Percentiles rank a stretch among this genome's conserved stretches.
phyloP scores from a whole-genome alignment of 306 rosid genomes.

The Abrus precatorius region DNA sequence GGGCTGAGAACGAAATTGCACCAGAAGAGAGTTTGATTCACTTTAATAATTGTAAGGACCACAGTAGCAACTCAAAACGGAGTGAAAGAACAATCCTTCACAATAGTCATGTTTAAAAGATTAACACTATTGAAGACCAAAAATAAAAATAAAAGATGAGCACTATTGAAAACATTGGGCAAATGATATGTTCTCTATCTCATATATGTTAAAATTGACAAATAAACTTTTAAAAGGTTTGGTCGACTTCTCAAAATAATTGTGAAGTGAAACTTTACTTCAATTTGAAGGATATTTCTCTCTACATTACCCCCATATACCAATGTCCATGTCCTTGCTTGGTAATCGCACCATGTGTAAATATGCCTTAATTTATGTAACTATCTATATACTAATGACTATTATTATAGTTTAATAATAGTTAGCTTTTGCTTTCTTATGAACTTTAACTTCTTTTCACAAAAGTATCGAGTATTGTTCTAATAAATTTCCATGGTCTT shows the following conservation, averaged over 20 bases:
- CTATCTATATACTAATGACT: not conserved
- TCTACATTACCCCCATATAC: constrained; percentile 2
- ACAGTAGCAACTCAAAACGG: constrained; percentile 31
- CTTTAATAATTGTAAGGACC: constrained; percentile 51
- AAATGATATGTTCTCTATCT: constrained; percentile 40
- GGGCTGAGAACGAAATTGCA: constrained; percentile 17
- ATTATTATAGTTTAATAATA: not conserved
- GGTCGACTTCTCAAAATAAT: constrained; percentile 44
- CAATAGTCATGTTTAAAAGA: constrained; percentile 39
- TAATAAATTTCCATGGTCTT: not conserved
- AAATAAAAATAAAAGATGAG: too few species aligned
- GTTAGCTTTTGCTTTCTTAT: not conserved
- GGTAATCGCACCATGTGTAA: not conserved
- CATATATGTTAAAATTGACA: constrained; percentile 44
- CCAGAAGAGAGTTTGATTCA: not conserved
- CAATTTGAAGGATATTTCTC: constrained; percentile 11
- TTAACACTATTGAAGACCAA: not conserved
- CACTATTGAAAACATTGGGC: constrained; percentile 27
- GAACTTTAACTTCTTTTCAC: not conserved
- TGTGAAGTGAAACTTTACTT: constrained; percentile 28
- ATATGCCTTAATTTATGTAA: not conserved
- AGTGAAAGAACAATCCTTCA: constrained; percentile 38
- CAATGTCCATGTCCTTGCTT: not conserved
- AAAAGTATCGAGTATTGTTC: not conserved
- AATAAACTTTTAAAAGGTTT: constrained; percentile 43